phyloP scores from a whole-genome alignment of 768 basidiomycete species.

The Suillus lakei region DNA sequence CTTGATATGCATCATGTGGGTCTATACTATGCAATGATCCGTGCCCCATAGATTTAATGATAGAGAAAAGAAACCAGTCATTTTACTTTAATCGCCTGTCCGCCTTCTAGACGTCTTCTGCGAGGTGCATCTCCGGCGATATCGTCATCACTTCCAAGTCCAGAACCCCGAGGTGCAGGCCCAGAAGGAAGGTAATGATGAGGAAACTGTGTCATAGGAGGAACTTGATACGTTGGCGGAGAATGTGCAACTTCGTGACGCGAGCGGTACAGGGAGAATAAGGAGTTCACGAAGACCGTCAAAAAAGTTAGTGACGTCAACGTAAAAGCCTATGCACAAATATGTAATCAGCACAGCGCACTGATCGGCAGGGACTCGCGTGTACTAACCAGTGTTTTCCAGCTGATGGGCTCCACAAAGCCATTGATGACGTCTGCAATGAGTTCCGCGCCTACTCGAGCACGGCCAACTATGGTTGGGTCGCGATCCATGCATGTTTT shows the following conservation, averaged over 20 bases:
- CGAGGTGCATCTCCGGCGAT: conserved; percentile 49
- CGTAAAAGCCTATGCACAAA: conserved; percentile 60
- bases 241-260: conserved; percentile 55
- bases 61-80: conserved; percentile 32
- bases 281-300: conserved; percentile 81
- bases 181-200: conserved; percentile 58
- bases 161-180: conserved; percentile 51
- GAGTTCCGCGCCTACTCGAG: conserved; percentile 90
- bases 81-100: conserved; percentile 58
- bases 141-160: conserved; percentile 36
- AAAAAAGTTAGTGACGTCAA: conserved; percentile 77
- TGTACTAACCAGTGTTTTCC: conserved; percentile 87
- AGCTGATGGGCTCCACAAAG: conserved; percentile 96
- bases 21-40: conserved; percentile 21
- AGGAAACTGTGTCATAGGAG: conserved; percentile 46
- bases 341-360: conserved; percentile 4
- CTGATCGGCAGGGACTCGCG: neutral
- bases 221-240: conserved; percentile 43
- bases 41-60: conserved; percentile 32
- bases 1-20: conserved; percentile 25
- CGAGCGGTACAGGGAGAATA: conserved; percentile 77
- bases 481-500: conserved; percentile 95
- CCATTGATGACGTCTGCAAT: conserved; percentile 96
- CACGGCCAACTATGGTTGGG: conserved; percentile 86
- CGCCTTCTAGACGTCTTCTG: conserved; percentile 60